These are phyloP conservation scores for Dalbergia cultrata DNA, from an alignment of 306 rosid species.

Conservation along the genomic window DNA sequence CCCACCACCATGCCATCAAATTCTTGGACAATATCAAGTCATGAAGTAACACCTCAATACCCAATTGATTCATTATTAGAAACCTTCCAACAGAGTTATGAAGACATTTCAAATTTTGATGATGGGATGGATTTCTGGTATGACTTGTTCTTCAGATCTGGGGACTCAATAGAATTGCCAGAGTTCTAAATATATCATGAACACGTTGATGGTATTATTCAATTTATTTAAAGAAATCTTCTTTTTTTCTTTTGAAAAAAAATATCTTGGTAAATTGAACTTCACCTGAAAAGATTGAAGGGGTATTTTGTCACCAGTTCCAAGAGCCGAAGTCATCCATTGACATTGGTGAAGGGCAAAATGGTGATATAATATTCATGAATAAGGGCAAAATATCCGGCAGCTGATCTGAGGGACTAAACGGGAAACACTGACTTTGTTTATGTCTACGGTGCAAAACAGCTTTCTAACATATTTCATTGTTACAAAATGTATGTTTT, in stretches of 20 bases:
- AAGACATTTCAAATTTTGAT: constrained; percentile 43
- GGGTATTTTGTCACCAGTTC: background rate
- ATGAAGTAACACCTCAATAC: constrained; percentile 46
- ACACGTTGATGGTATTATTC: constrained; percentile 24
- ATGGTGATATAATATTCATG: no score
- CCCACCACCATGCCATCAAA: constrained; percentile 19
- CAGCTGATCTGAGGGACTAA: background rate
- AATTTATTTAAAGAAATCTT: background rate
- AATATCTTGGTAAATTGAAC: background rate
- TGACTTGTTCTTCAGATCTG: constrained; percentile 66
- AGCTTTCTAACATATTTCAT: constrained; percentile 39
- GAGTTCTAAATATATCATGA: constrained; percentile 52
- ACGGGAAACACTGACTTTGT: constrained; percentile 35
- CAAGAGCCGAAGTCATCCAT: constrained; percentile 38
- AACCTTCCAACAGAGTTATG: constrained; percentile 42
- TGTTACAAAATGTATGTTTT: constrained; percentile 20
- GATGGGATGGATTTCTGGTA: constrained; percentile 92
- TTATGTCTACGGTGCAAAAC: constrained; percentile 28
- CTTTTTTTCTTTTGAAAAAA: no score
- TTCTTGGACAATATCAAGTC: constrained; percentile 33
- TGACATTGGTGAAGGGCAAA: background rate
- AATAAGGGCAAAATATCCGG: no score
- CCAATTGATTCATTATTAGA: constrained; percentile 34
- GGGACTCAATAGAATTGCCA: constrained; percentile 61
- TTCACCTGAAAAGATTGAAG: constrained; percentile 3